Base-by-base conservation (phyloP, 352 stramenopile genomes). In the Aphanomyces euteiches region DNA sequence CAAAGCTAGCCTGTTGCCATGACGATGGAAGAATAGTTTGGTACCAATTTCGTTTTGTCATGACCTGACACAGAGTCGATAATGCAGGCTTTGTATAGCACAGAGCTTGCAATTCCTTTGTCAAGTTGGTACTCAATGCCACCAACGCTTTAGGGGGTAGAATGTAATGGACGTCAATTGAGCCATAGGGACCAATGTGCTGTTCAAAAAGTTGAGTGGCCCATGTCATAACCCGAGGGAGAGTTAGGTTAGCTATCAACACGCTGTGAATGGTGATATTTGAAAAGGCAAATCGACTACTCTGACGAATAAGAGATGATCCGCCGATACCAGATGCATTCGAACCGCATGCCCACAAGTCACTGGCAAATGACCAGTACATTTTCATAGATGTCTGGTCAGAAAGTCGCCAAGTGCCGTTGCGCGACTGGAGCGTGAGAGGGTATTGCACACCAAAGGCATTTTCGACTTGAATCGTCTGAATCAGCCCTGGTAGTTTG, bases 381-480 rank as follows among this genome's bases (percentile, higher is more conserved):
- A 50, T 50, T 50, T 50, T 50, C 10, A 50, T n/a, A n/a, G 43
- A 50, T n/a, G 43, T 50, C 17, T 50, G 43, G 43, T 50, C 43
- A n/a, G 10, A 12, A 50, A 50, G 17, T 50, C 43, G 43, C 43
- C 43, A 53, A 21, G 64, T 45, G 8, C 64, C 64, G 21, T 70
- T 61, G 3, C 10, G 15, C 3, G 5, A 43, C 7, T 43, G 17
- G 0, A 70, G 45, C 13, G 64, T 70, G 19, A 70, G 13, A 19
- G 64, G 19, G 47, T 70, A 70, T 15, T 12, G 10, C 0, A 70
- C 7, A 7, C 64, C 64, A 61, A 70, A 70, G 0, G 64, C 64
- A 34, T 70, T 70, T 21, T 61, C 13, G 1, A 61, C 28, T 7
- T 8, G 37, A 36, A 47, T 28, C 2, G 43, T 34, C 5, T 70